Base-by-base conservation (phyloP, 2,329 filamentous ascomycete genomes). In the Fusarium buxicola region DNA sequence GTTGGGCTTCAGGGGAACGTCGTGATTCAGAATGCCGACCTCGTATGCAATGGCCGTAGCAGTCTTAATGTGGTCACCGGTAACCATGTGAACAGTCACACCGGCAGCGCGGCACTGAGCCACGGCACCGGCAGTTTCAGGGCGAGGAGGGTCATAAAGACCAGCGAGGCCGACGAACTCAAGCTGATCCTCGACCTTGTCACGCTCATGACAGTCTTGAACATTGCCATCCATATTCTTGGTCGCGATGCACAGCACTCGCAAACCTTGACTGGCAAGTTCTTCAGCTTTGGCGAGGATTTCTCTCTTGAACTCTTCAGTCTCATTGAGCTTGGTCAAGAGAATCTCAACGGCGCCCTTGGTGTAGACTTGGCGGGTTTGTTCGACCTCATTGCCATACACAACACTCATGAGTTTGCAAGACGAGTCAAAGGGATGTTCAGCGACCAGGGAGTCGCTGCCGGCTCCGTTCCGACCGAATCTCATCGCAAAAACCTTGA, bases 371-470 rank as follows among this genome's bases (percentile, higher is more conserved):
- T 78, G 75, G 41, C 72, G 71, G 10, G 73, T 71, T 10, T 73
- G 70, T 21, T 76, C 75, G 13, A 74, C 15, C 2, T 72, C 73
- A 38, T 68, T 73, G 8, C 74, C 73, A 38, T 89, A 91, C 25
- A 91, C 83, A 44, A 92, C 89, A 32, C 87, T 89, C 89, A 92
- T 92, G 56, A 88, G 84, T 78, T 92, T 92, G 74, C 89, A 85
- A 32, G 86, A 85, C 1, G 89, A 91, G 72, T 92, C 89, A 69
- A 92, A 92, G 3, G 89, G 89, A 50, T 89, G 89, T 68, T 92
- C 90, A 2, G 86, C 83, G 9, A 90, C 68, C 39, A 88, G 76
- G 34, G 76, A 74, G 53, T 82, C 80, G 21, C 72, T 67, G n/a
- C 75, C 75, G 18, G 74, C 72, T 70, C 82, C 83, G 47, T 78